Base-by-base conservation (phyloP, 768 basidiomycete species). In the Rhizopogon sp. region DNA sequence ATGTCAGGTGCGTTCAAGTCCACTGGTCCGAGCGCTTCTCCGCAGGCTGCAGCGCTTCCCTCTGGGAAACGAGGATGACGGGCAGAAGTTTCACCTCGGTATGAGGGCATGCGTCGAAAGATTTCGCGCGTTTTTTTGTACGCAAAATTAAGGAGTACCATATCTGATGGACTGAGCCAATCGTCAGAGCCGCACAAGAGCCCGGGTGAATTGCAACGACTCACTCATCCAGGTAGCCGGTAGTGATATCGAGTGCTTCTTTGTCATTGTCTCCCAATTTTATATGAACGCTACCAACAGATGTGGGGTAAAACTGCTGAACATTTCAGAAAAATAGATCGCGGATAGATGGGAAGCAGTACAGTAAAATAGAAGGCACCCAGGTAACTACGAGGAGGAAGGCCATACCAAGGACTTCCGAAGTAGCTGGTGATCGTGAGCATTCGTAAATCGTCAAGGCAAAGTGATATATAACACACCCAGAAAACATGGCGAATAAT, bases 271-370 rank as follows among this genome's bases (percentile, higher is more conserved):
- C 52, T 1, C 71, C 74, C 1, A 74, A 72, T 2, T 56, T 70
- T 51, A 83, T 78, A 60, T 83, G 82, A 3, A 80, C 73, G 43
- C 69, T 70, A 3, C 83, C 82, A 1, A 51, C 45, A 1, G 79
- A 77, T 11, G 66, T 68, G 9, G 82, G 81, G 60, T 84, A 81
- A 52, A 63, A 5, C 70, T 71, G 8, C 31, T 33, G 4, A 33
- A 33, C 39, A 25, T 43, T 7, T 62, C 25, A 59, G 53, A 39
- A 10, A 10, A 5, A 17, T 3, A 40, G 9, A 28, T 2, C 25
- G 11, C 0, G 40, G 0, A 13, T 14, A 39, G 8, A 33, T 22
- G 6, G 10, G 29, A n/a, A 10, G 1, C 43, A 70, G 56, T 53
- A 77, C 76, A 28, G 63, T 57, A 58, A 69, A 73, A 56, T 72